Evolutionary conservation across 306 rosid species (phyloP), one percentile per base, ranked within the genome.

Genomic region (Hippophae tibetana): DNA sequence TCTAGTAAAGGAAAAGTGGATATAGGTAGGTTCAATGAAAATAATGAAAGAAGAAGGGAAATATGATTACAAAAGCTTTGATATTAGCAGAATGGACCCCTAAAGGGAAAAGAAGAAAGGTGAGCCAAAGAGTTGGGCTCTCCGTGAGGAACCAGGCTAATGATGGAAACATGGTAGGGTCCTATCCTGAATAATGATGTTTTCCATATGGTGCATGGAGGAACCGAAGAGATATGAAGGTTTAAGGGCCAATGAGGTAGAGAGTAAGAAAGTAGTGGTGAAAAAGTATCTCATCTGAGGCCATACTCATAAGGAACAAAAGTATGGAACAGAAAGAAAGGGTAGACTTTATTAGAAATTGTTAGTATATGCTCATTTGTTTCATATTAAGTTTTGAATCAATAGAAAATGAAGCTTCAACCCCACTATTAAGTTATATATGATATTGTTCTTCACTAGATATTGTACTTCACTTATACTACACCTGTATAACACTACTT

Each of bases 141-240:
- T 92, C 95, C 99, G 87, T 92, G 7, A 88, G 77, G 42, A 88
- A 73, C 96, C 96, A 92, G 10, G 99, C 95, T 6, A 87, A 26
- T 0, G 93, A 83, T 1, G 93, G 66, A 2, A 89, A 51, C 5
- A 92, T 66, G 14, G 74, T 75, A 9, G 96, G 96, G 31, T 93
- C 98, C 95, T 93, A 92, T 7, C 98, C 88, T 0, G 84, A 69
- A 0, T 83, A 68, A 67, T 58, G 71, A 81, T 83, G 93, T 63
- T 92, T 92, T 6, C 90, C 94, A 13, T 92, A 92, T 0, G 94
- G 99, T 53, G 96, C 94, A 71, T 82, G 95, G 68, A 86, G 78
- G 68, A 83, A 88, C 5, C 61, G 10, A 60, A 82, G 88, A 56
- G 73, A 44, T 71, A 92, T 67, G 76, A 55, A 69, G 62, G 94